These are phyloP conservation scores for Candida nitratophila DNA, from an alignment of 805 yeast species.

Conservation along the genomic window DNA sequence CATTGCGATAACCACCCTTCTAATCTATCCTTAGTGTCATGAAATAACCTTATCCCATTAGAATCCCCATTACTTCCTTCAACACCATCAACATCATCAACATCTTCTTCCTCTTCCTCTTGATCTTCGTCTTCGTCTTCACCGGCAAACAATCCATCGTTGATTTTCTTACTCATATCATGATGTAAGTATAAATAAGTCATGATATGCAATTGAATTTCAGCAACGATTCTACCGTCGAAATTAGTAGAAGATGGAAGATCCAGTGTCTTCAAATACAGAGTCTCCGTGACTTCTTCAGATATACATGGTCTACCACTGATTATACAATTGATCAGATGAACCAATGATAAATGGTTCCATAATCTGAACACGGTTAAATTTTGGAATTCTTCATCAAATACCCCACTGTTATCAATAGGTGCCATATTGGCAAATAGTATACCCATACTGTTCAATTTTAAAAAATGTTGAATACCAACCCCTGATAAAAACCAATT, in stretches of 20 bases:
- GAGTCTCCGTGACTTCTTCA: constrained; percentile 46
- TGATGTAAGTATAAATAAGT: constrained; percentile 52
- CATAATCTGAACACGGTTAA: constrained; percentile 57
- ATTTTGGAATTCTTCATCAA: constrained; percentile 39
- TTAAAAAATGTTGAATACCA: constrained; percentile 56
- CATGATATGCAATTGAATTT: constrained; percentile 52
- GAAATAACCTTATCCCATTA: constrained; percentile 17
- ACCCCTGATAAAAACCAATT: constrained; percentile 64
- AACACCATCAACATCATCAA: not conserved
- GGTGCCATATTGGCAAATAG: constrained; percentile 12
- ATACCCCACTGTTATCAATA: constrained; percentile 2
- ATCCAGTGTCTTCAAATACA: constrained; percentile 47
- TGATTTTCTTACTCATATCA: constrained; percentile 7
- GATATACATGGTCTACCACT: constrained; percentile 51
- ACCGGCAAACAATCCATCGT: constrained; percentile 2
- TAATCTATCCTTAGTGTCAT: constrained; percentile 40
- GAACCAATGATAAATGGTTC: constrained; percentile 66
- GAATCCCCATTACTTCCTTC: not conserved
- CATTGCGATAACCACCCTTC: constrained; percentile 60
- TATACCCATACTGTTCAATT: constrained; percentile 41
- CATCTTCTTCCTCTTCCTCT: not conserved
- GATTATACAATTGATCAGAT: constrained; percentile 56
- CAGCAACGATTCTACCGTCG: constrained; percentile 80
- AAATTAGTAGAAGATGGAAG: constrained; percentile 61
- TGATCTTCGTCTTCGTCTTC: not conserved